Evolutionary conservation across 2,329 filamentous ascomycete species (phyloP), one percentile per base, ranked within the genome.

Genomic region (Pseudogymnoascus sp.): DNA sequence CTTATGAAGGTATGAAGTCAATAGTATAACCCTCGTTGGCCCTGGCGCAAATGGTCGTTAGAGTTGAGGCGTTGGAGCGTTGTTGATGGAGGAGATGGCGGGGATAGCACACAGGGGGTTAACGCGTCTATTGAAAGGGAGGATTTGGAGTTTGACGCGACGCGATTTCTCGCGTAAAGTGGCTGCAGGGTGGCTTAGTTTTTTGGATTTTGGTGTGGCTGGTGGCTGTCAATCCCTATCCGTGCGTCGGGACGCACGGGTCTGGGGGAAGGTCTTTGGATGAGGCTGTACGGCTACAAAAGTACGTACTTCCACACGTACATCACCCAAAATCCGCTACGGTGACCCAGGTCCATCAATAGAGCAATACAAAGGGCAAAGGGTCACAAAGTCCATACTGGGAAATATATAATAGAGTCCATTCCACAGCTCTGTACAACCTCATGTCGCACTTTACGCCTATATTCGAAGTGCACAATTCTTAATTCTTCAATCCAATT

Each of bases 111-210:
- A 59, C 26, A 40, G 31, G 59, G 36, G 31, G 28, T 13, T 33
- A 61, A 40, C 59, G 59, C 59, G 59, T 61, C 33, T 26, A 11
- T 61, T 36, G 33, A 38, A 61, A 61, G 19, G 23, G 33, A 61
- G 59, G 19, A 40, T 38, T 33, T 57, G 17, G 47, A 62, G 35
- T 33, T 36, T 57, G 61, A 35, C 61, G 61, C 61, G 61, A 53
- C 61, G 61, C 61, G 47, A n/a, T 28, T 44, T 38, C 21, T 23
- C 42, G 61, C 42, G 63, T 63, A 64, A 62, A 57, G 42, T 57
- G 63, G n/a, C 50, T 60, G 59, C 21, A 62, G 57, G 57, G 28
- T n/a, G 11, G 33, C n/a, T n/a, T 36, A 21, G 50, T n/a, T 17
- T 38, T 23, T 35, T 21, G n/a, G 23, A 19, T 21, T 35, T 21